Conservation (phyloP, 163 green algal species). For the Chlorella variabilis region DNA sequence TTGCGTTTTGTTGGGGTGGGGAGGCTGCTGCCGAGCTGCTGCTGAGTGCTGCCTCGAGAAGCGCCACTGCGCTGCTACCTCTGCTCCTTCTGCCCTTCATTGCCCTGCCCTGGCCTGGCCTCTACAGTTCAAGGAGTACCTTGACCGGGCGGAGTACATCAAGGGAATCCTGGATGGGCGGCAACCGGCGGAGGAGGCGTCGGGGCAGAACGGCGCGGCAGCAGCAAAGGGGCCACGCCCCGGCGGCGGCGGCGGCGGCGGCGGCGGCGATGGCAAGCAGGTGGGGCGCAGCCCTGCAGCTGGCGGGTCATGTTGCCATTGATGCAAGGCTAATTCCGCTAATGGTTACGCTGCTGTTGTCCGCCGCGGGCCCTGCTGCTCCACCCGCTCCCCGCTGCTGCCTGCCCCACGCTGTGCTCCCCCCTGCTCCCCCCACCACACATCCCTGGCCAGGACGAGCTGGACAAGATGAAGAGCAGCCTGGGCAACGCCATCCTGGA, state of each 20-base stretch:
- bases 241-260: slow-evolving; percentile 49
- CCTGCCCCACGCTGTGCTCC: background rate
- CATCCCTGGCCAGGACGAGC: slow-evolving; percentile 58
- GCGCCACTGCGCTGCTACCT: too few relatives aligned
- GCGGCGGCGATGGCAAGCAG: slow-evolving; percentile 49
- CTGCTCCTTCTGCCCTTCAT: too few relatives aligned
- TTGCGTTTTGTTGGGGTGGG: background rate
- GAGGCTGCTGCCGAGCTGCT: too few relatives aligned
- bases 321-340: too few relatives aligned
- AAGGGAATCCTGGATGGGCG: slow-evolving; percentile 73
- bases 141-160: slow-evolving; percentile 92
- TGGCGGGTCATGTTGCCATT: too few relatives aligned
- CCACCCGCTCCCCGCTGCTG: too few relatives aligned
- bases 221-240: slow-evolving; percentile 40
- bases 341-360: too few relatives aligned
- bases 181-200: slow-evolving; percentile 39
- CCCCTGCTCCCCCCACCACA: too few relatives aligned
- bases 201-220: slow-evolving; percentile 45
- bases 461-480: slow-evolving; percentile 80
- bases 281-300: too few relatives aligned
- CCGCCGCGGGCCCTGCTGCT: too few relatives aligned
- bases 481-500: slow-evolving; percentile 89
- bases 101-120: background rate
- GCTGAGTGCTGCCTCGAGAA: background rate
- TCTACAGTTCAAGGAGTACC: slow-evolving; percentile 79